Evolutionary conservation across 768 basidiomycete species (phyloP), one percentile per base, ranked within the genome.

Genomic region (Suillus brevipes): DNA sequence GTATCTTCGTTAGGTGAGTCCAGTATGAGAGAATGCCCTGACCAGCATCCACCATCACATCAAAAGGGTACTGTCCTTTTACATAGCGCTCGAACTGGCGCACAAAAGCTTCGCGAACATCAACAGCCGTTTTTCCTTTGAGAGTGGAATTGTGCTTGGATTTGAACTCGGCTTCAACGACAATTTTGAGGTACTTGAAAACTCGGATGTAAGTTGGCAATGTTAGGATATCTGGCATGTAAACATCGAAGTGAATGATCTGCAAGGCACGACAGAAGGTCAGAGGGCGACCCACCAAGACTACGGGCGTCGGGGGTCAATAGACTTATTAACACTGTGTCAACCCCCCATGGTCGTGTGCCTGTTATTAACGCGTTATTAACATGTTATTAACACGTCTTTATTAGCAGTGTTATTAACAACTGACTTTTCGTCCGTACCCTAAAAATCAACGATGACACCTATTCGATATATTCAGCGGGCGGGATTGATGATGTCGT

Each of bases 241-340:
- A n/a, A n/a, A n/a, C n/a, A n/a, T n/a, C n/a, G n/a, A n/a, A n/a
- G n/a, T n/a, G n/a, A 45, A 45, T 45, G 43, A 45, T 45, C 20
- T 45, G 43, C 20, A 20, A 45, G 43, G 43, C n/a, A 45, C 20
- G 4, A 20, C 43, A 45, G 43, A 45, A 45, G 43, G 43, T 45
- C 43, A 20, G 43, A 45, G 20, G 43, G 43, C 43, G 8, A 45
- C 43, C n/a, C 43, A 45, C 43, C 18, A 45, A 79, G 70, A 2
- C 76, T 78, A 31, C 74, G 2, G 37, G 37, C 10, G 37, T 38
- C 74, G 2, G 37, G 37, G 37, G 37, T 38, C 37, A 28, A 28
- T 28, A 34, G 56, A 57, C 56, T 57, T 57, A 38, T 57, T 34
- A 34, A 9, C 56, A 57, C 56, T 13, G 7, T 57, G 20, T 34